Conservation (phyloP, 2,329 filamentous ascomycete genomes). For the Sordariomycetes sp. region DNA sequence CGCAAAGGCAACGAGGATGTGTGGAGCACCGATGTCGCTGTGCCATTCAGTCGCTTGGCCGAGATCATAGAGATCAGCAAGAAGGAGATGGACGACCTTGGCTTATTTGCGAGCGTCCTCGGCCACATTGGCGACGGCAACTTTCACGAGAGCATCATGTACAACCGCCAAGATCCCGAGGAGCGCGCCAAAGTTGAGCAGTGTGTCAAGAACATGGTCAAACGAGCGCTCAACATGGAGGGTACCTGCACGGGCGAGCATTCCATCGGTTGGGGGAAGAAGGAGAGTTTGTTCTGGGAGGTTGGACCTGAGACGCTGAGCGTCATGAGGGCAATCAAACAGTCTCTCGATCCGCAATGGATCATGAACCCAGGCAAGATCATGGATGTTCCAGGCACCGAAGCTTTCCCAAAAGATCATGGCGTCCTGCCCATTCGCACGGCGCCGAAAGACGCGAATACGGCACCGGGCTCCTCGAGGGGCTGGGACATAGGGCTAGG, state of each 20-base stretch:
- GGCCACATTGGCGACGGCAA: conserved; percentile 92
- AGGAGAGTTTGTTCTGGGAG: conserved; percentile 68
- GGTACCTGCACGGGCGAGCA: conserved; percentile 89
- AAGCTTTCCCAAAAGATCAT: conserved; percentile 5
- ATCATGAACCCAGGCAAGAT: conserved; percentile 91
- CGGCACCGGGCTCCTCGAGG: neutral
- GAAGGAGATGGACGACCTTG: conserved; percentile 78
- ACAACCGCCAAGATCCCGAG: conserved; percentile 58
- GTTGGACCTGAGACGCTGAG: conserved; percentile 71
- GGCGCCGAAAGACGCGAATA: neutral
- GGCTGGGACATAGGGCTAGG: too few species aligned
- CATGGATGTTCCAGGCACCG: conserved; percentile 54
- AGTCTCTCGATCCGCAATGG: conserved; percentile 76
- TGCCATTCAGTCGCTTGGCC: conserved; percentile 63
- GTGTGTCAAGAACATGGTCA: conserved; percentile 84
- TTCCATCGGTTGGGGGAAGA: conserved; percentile 79
- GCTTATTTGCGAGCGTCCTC: conserved; percentile 77
- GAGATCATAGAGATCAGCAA: conserved; percentile 78
- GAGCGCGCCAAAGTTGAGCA: conserved; percentile 69
- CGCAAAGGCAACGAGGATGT: conserved; percentile 59
- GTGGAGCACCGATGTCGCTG: conserved; percentile 23
- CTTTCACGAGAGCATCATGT: conserved; percentile 90
- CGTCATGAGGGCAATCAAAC: conserved; percentile 79
- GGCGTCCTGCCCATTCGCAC: conserved; percentile 2
- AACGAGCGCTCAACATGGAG: conserved; percentile 86